Evolutionary conservation across 495 filamentous ascomycete genomes (phyloP).

Genomic region (Talaromyces adpressus): DNA sequence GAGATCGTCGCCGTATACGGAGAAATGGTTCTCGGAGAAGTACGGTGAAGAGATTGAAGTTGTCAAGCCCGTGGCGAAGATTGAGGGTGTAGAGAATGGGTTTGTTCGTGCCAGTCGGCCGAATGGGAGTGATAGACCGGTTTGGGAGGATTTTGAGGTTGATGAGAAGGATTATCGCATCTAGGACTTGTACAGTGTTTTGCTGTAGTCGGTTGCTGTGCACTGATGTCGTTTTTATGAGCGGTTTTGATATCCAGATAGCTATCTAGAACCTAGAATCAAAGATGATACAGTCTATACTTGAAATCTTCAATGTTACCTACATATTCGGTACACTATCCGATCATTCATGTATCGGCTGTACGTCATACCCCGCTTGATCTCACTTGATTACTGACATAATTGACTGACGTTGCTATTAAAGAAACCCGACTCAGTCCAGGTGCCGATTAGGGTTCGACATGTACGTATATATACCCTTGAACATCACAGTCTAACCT

Average conservation of each 20-base stretch:
- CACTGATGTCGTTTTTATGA: neutral
- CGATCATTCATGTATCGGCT: neutral
- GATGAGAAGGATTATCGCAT: neutral
- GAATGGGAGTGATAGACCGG: conserved; percentile 29
- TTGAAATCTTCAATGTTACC: neutral
- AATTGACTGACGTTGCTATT: neutral
- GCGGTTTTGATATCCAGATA: neutral
- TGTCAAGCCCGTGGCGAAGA: conserved; percentile 28
- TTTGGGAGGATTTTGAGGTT: conserved; percentile 28
- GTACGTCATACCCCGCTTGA: neutral
- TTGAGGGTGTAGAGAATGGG: conserved; percentile 33
- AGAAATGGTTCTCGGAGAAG: conserved; percentile 33
- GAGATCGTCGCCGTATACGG: conserved; percentile 22
- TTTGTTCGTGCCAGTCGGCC: conserved; percentile 35
- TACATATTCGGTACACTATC: neutral
- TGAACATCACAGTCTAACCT: no score
- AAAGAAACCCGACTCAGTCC: neutral
- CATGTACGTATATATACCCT: no score
- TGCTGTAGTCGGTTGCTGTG: neutral
- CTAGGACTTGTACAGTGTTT: neutral
- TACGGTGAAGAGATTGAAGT: conserved; percentile 35
- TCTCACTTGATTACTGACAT: neutral
- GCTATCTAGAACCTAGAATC: neutral
- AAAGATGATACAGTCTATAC: neutral
- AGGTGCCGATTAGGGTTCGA: no score